Conservation (phyloP, 805 yeast genomes). For the Isabelozyma heimii region DNA sequence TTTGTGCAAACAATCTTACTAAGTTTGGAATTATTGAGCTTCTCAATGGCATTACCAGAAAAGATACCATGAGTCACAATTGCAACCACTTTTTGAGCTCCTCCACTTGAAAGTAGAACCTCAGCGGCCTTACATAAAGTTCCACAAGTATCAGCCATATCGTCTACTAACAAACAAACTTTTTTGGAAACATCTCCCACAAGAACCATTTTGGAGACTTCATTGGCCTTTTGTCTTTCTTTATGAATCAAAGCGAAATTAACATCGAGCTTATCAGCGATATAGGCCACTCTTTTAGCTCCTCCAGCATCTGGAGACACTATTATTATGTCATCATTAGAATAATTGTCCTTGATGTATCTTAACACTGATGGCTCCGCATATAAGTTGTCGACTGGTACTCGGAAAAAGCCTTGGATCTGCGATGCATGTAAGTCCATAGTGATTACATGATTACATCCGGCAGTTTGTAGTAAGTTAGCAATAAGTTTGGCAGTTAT, state of each 20-base stretch:
- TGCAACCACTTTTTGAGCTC: conserved; percentile 71
- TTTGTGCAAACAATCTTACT: conserved; percentile 75
- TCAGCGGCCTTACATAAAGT: conserved; percentile 83
- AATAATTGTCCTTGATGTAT: conserved; percentile 63
- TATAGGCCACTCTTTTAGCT: conserved; percentile 83
- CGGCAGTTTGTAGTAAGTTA: conserved; percentile 77
- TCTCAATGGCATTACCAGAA: conserved; percentile 70
- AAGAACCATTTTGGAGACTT: conserved; percentile 78
- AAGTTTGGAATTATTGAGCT: conserved; percentile 65
- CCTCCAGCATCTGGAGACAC: conserved; percentile 91
- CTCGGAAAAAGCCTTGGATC: conserved; percentile 81
- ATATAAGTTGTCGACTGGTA: conserved; percentile 80
- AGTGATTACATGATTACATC: conserved; percentile 82
- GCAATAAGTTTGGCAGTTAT: conserved; percentile 85
- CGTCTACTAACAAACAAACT: conserved; percentile 76
- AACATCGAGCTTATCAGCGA: conserved; percentile 76
- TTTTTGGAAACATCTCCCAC: conserved; percentile 82
- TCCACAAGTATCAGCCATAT: conserved; percentile 90
- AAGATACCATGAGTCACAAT: conserved; percentile 82
- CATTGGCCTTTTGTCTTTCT: conserved; percentile 81
- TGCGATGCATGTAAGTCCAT: conserved; percentile 90
- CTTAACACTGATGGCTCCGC: conserved; percentile 81
- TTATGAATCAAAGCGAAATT: conserved; percentile 84
- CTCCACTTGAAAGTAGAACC: conserved; percentile 57
- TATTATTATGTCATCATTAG: conserved; percentile 62